phyloP scores from a whole-genome alignment of 2,329 filamentous ascomycete species.

The Apiospora sp. region DNA sequence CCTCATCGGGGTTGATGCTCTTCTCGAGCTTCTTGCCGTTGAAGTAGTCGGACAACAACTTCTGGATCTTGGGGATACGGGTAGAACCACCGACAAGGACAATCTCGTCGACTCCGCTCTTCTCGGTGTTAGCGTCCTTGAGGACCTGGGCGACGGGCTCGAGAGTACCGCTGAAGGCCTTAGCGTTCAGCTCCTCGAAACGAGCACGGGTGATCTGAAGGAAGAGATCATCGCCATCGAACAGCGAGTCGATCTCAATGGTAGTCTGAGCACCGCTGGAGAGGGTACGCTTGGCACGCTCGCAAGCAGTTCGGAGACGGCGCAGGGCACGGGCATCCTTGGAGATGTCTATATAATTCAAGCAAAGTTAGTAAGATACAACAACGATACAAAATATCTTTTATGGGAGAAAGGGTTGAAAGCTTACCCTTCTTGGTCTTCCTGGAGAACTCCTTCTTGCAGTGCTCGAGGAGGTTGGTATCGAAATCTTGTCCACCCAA shows the following conservation, averaged over 20 bases:
- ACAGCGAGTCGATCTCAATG: slow-evolving; percentile 98
- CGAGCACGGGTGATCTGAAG: slow-evolving; percentile 96
- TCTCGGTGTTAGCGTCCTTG: slow-evolving; percentile 88
- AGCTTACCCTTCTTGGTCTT: slow-evolving; percentile 74
- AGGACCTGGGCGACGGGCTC: slow-evolving; percentile 96
- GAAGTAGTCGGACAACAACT: slow-evolving; percentile 98
- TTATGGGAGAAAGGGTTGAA: not conserved
- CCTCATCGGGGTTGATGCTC: slow-evolving; percentile 99
- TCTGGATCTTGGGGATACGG: slow-evolving; percentile 98
- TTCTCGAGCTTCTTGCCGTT: slow-evolving; percentile 99
- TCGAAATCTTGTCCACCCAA: slow-evolving; percentile 97
- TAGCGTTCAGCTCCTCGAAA: slow-evolving; percentile 98
- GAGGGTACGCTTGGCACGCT: slow-evolving; percentile 99
- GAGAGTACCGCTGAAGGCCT: slow-evolving; percentile 91
- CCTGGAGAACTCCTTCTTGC: slow-evolving; percentile 90
- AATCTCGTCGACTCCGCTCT: slow-evolving; percentile 95
- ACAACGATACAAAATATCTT: not conserved
- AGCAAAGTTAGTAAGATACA: not conserved
- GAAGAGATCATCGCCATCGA: slow-evolving; percentile 97
- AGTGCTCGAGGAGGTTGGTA: slow-evolving; percentile 93
- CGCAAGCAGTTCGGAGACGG: slow-evolving; percentile 95
- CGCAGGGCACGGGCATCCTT: slow-evolving; percentile 91
- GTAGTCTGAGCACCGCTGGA: slow-evolving; percentile 98
- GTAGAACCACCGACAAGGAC: slow-evolving; percentile 99
- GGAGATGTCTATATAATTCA: slow-evolving; percentile 53